phyloP scores from a whole-genome alignment of 176 grass and related monocot genomes.

The Triticum timopheevii region DNA sequence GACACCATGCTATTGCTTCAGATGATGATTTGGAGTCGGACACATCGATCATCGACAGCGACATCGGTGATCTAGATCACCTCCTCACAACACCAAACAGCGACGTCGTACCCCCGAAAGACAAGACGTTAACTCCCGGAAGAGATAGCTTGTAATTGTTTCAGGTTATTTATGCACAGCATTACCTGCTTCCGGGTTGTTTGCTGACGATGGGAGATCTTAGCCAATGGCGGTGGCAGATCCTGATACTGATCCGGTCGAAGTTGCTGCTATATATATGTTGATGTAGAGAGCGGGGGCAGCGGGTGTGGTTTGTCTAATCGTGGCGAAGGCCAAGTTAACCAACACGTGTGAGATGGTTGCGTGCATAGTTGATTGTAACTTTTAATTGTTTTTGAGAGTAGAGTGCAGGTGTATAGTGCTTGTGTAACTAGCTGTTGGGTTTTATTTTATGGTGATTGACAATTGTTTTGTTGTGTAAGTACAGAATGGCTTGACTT shows the following conservation, averaged over 20 bases:
- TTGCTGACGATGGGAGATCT: neutral
- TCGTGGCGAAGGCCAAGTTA: constrained; percentile 46
- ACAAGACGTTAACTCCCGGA: constrained; percentile 47
- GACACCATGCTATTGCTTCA: constrained; percentile 31
- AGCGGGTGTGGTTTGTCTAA: constrained; percentile 27
- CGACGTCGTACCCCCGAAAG: constrained; percentile 55
- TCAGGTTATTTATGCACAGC: constrained; percentile 2
- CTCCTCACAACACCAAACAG: constrained; percentile 69
- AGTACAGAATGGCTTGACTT: neutral
- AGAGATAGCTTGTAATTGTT: constrained; percentile 40
- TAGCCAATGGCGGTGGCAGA: neutral
- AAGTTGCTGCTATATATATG: constrained; percentile 6
- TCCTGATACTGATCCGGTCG: neutral
- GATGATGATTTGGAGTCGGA: constrained; percentile 70
- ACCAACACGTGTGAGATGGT: constrained; percentile 30
- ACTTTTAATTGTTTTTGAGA: neutral
- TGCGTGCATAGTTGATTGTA: constrained; percentile 6
- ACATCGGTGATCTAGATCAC: constrained; percentile 54
- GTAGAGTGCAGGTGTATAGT: constrained; percentile 5
- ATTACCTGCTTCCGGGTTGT: constrained; percentile 1
- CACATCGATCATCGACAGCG: constrained; percentile 49
- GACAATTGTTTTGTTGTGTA: constrained; percentile 22
- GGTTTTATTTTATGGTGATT: neutral
- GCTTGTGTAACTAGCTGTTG: constrained; percentile 13
- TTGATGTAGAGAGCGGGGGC: constrained; percentile 18